Evolutionary conservation across 164 flowering plant species (phyloP).

Genomic region (Paratinospora sagittata): DNA sequence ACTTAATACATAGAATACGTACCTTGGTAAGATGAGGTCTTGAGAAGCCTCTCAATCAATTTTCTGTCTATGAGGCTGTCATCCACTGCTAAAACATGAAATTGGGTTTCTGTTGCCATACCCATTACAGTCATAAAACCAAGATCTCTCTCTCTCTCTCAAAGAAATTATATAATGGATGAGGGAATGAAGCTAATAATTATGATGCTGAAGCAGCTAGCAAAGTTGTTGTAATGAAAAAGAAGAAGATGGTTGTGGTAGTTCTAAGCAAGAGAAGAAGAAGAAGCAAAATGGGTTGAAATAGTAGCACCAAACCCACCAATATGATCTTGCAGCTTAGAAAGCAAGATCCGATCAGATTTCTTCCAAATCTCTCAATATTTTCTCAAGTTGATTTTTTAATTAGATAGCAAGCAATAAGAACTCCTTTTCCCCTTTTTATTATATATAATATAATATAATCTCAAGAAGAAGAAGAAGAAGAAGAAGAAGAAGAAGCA

Average conservation of each 20-base stretch:
- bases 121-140: slow-evolving; percentile 8
- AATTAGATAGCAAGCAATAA: slow-evolving; percentile 32
- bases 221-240: neutral
- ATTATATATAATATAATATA: too few relatives aligned
- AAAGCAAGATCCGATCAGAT: slow-evolving; percentile 42
- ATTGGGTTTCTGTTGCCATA: slow-evolving; percentile 20
- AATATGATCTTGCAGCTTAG: slow-evolving; percentile 27
- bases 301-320: slow-evolving; percentile 28
- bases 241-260: too few relatives aligned
- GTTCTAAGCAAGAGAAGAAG: too few relatives aligned
- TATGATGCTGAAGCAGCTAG: neutral
- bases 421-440: too few relatives aligned
- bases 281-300: slow-evolving; percentile 18
- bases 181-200: neutral
- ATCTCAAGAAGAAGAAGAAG: neutral
- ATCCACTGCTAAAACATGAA: slow-evolving; percentile 42
- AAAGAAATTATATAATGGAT: too few relatives aligned
- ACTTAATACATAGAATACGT: too few relatives aligned
- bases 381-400: too few relatives aligned
- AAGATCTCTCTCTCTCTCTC: too few relatives aligned
- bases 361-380: slow-evolving; percentile 20
- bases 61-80: slow-evolving; percentile 37
- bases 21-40: slow-evolving; percentile 43
- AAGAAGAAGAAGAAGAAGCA: neutral
- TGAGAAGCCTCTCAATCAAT: slow-evolving; percentile 40